These are phyloP conservation scores for Thelonectria olida DNA, from an alignment of 2,329 filamentous ascomycete species.

Conservation along the genomic window DNA sequence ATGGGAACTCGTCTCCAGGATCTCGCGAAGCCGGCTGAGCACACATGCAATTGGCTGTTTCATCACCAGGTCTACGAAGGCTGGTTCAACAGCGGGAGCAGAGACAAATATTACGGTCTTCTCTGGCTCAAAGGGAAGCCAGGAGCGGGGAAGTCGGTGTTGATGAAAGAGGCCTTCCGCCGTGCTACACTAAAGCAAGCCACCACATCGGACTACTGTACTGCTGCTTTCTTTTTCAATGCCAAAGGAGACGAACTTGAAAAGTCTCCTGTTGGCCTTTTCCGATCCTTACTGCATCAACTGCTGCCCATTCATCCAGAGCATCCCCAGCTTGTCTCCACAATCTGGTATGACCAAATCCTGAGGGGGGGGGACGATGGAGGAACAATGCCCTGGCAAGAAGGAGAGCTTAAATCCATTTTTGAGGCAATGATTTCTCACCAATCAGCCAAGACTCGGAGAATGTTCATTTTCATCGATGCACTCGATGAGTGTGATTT, in stretches of 20 bases:
- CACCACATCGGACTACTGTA: not conserved
- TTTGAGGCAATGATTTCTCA: not conserved
- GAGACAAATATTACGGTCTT: not conserved
- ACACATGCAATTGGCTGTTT: constrained; percentile 15
- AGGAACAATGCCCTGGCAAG: not conserved
- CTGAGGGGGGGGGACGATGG: too few relatives aligned
- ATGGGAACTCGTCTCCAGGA: not conserved
- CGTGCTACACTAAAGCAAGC: not conserved
- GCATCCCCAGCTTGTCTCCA: not conserved
- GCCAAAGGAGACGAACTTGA: constrained; percentile 1
- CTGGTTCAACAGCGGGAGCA: not conserved
- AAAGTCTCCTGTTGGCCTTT: not conserved
- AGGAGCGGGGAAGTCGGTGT: constrained; percentile 16
- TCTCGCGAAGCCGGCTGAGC: not conserved
- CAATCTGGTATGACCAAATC: not conserved
- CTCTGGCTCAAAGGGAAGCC: constrained; percentile 21
- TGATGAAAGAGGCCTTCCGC: constrained; percentile 21
- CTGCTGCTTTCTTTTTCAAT: constrained; percentile 21
- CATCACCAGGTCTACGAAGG: not conserved
- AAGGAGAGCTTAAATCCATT: constrained; percentile 7
- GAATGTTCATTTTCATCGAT: constrained; percentile 25
- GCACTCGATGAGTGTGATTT: constrained; percentile 18
- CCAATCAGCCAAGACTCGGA: not conserved
- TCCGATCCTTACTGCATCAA: constrained; percentile 13
- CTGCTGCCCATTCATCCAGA: not conserved